phyloP scores from a whole-genome alignment of 352 stramenopile species.

The Elongisporangium prolatum region DNA sequence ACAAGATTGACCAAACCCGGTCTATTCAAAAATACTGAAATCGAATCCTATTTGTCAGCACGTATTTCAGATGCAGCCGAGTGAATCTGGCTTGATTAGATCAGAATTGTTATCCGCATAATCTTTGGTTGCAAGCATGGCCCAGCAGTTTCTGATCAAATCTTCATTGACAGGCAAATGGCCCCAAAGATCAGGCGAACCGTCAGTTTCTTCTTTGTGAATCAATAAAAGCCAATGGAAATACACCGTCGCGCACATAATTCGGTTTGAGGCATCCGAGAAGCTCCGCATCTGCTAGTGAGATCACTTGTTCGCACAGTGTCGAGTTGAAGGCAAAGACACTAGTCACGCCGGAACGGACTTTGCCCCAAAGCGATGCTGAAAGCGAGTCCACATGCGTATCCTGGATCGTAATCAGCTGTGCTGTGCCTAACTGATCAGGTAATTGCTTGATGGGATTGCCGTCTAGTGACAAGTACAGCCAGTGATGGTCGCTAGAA shows the following conservation, averaged over 20 bases:
- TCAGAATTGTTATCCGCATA: too few species aligned
- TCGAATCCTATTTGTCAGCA: too few species aligned
- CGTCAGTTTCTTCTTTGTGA: neutral
- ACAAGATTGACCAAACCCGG: neutral
- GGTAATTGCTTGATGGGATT: conserved; percentile 15
- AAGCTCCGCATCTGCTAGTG: neutral
- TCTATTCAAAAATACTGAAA: too few species aligned
- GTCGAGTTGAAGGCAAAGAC: neutral
- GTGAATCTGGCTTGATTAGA: too few species aligned
- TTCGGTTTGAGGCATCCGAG: neutral
- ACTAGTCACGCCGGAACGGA: neutral
- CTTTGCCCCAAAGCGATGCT: neutral
- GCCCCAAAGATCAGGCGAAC: too few species aligned
- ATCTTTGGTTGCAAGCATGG: too few species aligned
- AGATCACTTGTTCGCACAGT: neutral
- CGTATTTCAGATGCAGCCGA: too few species aligned
- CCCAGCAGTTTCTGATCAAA: too few species aligned
- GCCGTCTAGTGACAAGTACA: conserved; percentile 26
- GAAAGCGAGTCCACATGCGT: neutral
- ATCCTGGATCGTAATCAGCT: neutral
- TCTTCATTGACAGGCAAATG: too few species aligned
- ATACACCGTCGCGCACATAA: neutral
- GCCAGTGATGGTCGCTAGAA: conserved; percentile 6
- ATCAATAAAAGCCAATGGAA: neutral
- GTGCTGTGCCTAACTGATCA: neutral